These are phyloP conservation scores for Massospora cicadina DNA, from an alignment of 371 early-diverging fungal genomes.

Conservation along the genomic window DNA sequence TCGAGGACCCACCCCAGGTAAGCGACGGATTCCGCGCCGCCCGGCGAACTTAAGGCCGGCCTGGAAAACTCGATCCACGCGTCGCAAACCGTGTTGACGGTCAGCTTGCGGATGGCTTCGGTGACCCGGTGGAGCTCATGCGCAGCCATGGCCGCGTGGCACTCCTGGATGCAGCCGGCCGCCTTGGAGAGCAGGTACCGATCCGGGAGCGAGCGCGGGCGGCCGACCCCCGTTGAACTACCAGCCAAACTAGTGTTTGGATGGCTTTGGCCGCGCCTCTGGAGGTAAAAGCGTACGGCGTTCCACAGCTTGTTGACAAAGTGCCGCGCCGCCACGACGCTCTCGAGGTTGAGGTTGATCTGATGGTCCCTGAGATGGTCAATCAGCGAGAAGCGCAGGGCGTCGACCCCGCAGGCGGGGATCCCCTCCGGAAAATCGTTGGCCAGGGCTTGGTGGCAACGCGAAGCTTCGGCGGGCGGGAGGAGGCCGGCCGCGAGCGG, in stretches of 20 bases:
- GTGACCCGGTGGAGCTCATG: constrained; percentile 22
- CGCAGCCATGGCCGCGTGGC: constrained; percentile 86
- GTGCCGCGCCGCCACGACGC: constrained; percentile 78
- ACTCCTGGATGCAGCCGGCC: constrained; percentile 72
- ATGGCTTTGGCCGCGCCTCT: background rate
- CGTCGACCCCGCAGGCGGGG: constrained; percentile 92
- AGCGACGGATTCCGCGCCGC: background rate
- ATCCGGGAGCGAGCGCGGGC: constrained; percentile 70
- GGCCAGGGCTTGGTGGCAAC: constrained; percentile 39
- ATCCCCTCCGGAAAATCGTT: constrained; percentile 92
- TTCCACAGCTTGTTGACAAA: constrained; percentile 99
- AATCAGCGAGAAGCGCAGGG: constrained; percentile 78
- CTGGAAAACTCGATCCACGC: background rate
- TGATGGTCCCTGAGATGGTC: constrained; percentile 79
- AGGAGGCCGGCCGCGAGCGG: constrained; percentile 60
- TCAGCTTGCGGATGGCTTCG: background rate
- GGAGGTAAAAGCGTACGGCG: constrained; percentile 38
- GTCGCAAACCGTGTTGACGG: background rate
- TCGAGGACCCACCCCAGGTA: background rate
- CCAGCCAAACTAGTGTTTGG: background rate
- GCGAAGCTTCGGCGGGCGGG: constrained; percentile 13
- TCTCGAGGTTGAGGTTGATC: constrained; percentile 92
- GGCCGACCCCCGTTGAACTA: constrained; percentile 38
- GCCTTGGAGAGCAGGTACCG: constrained; percentile 74
- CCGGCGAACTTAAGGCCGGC: background rate